Evolutionary conservation across 805 yeast genomes (phyloP), one percentile per base, ranked within the genome.

Genomic region (Yamadazyma laniorum): DNA sequence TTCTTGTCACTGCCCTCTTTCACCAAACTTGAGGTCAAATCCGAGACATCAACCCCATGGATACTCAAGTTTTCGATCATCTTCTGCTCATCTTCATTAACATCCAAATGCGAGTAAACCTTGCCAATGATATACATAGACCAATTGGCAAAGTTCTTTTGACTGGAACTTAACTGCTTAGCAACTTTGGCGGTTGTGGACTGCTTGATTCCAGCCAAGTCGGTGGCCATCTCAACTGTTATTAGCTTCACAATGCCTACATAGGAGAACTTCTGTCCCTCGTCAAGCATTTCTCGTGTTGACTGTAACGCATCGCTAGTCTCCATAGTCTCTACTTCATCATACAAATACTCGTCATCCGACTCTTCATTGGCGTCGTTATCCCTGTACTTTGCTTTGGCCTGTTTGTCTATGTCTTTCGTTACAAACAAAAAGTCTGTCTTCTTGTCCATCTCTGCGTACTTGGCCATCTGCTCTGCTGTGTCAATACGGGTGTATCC

Each of bases 401-500:
- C 18, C 11, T 28, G 15, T 11, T 17, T 31, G 9, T 30, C 37
- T 4, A 25, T 16, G 30, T 40, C 44, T 32, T 47, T 34, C 30
- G 51, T 52, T 13, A 52, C 61, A 47, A 77, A 77, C 32, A 77
- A 54, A 42, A 72, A 77, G 41, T 77, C 80, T 15, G 80, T 76
- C 44, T 72, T 68, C 43, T 65, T 61, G 51, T 77, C 73, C 52
- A 77, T 61, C 42, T 67, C 67, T 13, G 65, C 55, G 44, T 84
- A 85, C 47, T 81, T 79, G 15, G 82, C 82, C 6, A 89, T 87
- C 55, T 93, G 97, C 47, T 82, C 88, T 50, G 86, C 93, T 1
- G 81, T 85, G 19, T 88, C 87, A 6, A 93, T 83, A 52, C 95
- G 82, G 0, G 98, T 93, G 57, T 93, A 93, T 0, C 95, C 91